Evolutionary conservation across 2,329 filamentous ascomycete species (phyloP).

Genomic region (Trichoderma simmonsii): DNA sequence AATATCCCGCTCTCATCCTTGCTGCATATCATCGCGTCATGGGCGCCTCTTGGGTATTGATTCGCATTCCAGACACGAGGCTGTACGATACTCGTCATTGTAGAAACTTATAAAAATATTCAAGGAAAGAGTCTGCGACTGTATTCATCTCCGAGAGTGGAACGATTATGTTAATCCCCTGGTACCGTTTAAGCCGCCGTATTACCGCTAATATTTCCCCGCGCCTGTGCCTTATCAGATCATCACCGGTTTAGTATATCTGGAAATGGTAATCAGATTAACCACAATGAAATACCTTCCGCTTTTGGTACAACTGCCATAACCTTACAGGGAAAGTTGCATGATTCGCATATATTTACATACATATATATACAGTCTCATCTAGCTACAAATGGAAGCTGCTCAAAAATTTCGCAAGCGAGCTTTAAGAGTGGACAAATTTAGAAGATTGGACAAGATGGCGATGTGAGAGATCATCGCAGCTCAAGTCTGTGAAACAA

Average conservation of each 20-base stretch:
- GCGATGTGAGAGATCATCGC: not conserved
- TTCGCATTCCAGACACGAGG: not conserved
- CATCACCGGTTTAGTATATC: not conserved
- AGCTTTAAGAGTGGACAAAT: not conserved
- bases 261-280: not conserved
- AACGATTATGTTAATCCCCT: not conserved
- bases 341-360: not conserved
- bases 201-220: not conserved
- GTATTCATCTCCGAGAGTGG: not conserved
- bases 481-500: not conserved
- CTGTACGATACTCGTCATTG: not conserved
- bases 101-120: not conserved
- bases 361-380: not conserved
- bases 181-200: not conserved
- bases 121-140: not conserved
- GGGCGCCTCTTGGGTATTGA: not conserved
- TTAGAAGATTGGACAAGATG: too few species aligned
- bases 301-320: not conserved
- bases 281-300: not conserved
- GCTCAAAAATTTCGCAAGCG: not conserved
- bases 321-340: not conserved
- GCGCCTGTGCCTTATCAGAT: not conserved
- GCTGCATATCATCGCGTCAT: not conserved
- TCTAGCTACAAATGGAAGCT: slow-evolving; percentile 8
- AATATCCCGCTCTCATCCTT: not conserved